phyloP scores from a whole-genome alignment of 1,284 basidiomycete genomes.

The Heterobasidion irregulare region DNA sequence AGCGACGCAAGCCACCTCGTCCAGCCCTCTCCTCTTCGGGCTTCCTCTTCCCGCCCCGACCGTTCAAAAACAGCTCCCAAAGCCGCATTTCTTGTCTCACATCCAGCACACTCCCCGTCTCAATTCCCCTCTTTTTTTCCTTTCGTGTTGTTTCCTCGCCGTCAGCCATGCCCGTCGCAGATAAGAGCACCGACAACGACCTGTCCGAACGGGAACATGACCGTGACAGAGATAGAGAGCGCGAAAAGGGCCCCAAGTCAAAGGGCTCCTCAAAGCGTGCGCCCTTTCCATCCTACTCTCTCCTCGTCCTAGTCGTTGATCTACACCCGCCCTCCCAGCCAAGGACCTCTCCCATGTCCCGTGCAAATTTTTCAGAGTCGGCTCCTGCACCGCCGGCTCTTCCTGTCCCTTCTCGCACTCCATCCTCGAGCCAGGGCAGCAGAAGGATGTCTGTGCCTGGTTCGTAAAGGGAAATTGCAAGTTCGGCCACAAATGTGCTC shows the following conservation, averaged over 20 bases:
- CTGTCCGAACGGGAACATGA: constrained; percentile 20
- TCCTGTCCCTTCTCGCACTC: constrained; percentile 92
- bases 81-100: not conserved
- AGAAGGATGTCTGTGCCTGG: constrained; percentile 93
- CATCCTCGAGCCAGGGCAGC: constrained; percentile 60
- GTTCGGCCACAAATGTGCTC: constrained; percentile 95
- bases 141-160: not conserved
- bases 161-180: constrained; percentile 21
- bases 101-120: not conserved
- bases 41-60: not conserved
- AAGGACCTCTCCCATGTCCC: constrained; percentile 95
- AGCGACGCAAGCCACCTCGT: constrained; percentile 2
- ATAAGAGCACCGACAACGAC: constrained; percentile 22
- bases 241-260: constrained; percentile 23
- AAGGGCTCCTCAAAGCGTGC: constrained; percentile 29
- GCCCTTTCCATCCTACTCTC: constrained; percentile 8
- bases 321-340: constrained; percentile 26
- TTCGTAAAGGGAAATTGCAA: constrained; percentile 95
- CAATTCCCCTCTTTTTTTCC: not conserved
- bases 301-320: not conserved
- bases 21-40: constrained; percentile 5
- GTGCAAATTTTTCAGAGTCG: constrained; percentile 96
- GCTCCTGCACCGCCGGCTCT: constrained; percentile 89
- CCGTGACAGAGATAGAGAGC: constrained; percentile 24
- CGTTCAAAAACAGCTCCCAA: too few species aligned